Evolutionary conservation across 2,329 filamentous ascomycete genomes (phyloP).

Genomic region (Calonectria pseudoreteaudii): DNA sequence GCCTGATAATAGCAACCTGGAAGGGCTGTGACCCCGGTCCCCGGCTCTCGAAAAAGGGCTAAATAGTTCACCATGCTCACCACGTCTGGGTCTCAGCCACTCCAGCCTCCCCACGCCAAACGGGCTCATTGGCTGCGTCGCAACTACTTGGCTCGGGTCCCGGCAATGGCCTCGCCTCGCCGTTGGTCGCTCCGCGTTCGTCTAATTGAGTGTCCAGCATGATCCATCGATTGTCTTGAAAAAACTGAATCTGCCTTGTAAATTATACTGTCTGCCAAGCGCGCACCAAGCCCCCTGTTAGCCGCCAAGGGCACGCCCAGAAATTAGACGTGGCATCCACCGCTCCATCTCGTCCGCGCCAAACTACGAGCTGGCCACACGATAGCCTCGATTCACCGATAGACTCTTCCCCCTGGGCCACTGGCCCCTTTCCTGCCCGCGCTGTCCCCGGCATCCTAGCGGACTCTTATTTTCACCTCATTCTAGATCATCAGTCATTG

Average conservation of each 20-base stretch:
- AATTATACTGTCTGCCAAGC: slow-evolving; percentile 1
- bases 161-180: not conserved
- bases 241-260: slow-evolving; percentile 11
- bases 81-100: not conserved
- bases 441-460: not conserved
- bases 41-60: not conserved
- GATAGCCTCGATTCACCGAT: slow-evolving; percentile 1
- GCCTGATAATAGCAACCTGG: not conserved
- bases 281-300: not conserved
- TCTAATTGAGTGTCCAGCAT: not conserved
- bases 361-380: not conserved
- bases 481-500: not conserved
- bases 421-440: not conserved
- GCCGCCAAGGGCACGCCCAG: not conserved
- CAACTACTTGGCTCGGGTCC: slow-evolving; percentile 20
- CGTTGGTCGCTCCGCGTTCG: not conserved
- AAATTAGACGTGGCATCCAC: slow-evolving; percentile 1
- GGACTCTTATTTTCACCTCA: not conserved
- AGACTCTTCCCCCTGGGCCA: not conserved
- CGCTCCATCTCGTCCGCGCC: not conserved
- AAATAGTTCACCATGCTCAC: not conserved
- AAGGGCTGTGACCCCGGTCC: not conserved
- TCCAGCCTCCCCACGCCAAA: not conserved
- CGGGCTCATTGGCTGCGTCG: not conserved
- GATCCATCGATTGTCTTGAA: not conserved